These are phyloP conservation scores for Penicillium concentricum DNA, from an alignment of 2,329 filamentous ascomycete genomes.

Conservation along the genomic window DNA sequence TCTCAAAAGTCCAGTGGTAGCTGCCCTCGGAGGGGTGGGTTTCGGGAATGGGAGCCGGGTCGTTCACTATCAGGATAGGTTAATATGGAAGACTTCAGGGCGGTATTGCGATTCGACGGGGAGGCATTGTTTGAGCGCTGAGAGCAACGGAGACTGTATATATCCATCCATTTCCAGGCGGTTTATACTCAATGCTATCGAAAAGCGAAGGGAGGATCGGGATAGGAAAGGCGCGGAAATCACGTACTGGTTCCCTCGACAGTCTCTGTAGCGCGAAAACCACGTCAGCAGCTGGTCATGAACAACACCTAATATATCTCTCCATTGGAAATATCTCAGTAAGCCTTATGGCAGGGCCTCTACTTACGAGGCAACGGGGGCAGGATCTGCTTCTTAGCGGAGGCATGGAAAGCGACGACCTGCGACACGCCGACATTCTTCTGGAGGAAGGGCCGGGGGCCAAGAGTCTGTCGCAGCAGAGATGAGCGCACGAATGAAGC, in stretches of 20 bases:
- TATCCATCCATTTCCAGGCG: background rate
- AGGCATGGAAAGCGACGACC: constrained; percentile 83
- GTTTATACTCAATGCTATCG: background rate
- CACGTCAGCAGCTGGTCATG: constrained; percentile 44
- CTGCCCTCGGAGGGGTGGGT: constrained; percentile 79
- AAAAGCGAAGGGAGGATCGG: constrained; percentile 2
- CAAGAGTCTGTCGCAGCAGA: constrained; percentile 38
- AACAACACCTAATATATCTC: background rate
- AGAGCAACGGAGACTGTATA: background rate
- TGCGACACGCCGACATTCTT: constrained; percentile 46
- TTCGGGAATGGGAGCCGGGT: constrained; percentile 72
- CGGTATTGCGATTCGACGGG: background rate
- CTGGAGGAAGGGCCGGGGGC: constrained; percentile 35
- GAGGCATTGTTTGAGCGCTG: background rate
- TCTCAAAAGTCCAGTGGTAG: constrained; percentile 98
- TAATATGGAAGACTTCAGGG: constrained; percentile 11
- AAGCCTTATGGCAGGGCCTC: background rate
- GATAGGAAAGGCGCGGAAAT: constrained; percentile 4
- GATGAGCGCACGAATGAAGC: constrained; percentile 42
- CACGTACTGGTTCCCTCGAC: constrained; percentile 72
- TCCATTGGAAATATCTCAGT: background rate
- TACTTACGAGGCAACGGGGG: constrained; percentile 80
- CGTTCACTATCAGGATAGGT: constrained; percentile 65
- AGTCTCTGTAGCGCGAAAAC: constrained; percentile 55
- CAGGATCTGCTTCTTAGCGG: constrained; percentile 70